phyloP scores from a whole-genome alignment of 2,329 filamentous ascomycete species.

The Plectosphaerella cucumerina region DNA sequence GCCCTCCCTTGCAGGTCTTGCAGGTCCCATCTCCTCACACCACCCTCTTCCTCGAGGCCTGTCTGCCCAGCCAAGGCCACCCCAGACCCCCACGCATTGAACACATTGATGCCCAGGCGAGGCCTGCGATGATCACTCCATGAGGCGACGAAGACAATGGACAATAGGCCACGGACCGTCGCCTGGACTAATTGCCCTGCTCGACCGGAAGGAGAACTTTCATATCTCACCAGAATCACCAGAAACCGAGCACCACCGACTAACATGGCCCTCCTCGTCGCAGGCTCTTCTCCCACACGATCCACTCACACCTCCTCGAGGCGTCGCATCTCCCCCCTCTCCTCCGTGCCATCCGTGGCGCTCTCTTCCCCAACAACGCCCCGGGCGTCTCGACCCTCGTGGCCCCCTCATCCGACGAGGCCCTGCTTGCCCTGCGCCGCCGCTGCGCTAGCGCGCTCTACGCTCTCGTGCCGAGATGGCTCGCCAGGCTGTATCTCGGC shows the following conservation, averaged over 20 bases:
- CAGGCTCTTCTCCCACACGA: conserved; percentile 56
- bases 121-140: not conserved
- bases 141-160: not conserved
- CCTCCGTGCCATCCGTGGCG: conserved; percentile 67
- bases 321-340: conserved; percentile 61
- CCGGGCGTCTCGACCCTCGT: conserved; percentile 60
- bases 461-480: conserved; percentile 40
- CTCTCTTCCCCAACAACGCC: conserved; percentile 82
- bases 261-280: conserved; percentile 2
- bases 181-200: not conserved
- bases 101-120: not conserved
- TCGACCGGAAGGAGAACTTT: not conserved
- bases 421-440: conserved; percentile 57
- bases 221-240: not conserved
- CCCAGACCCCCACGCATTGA: not conserved
- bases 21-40: not conserved
- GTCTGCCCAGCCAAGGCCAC: not conserved
- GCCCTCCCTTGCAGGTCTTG: not conserved
- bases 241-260: not conserved
- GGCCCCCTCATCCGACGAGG: conserved; percentile 56
- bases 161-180: not conserved
- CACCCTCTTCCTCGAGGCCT: not conserved
- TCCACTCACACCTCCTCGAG: conserved; percentile 56
- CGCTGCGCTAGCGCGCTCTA: conserved; percentile 61
- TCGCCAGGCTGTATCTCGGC: conserved; percentile 48